Base-by-base conservation (phyloP, 2,329 filamentous ascomycete genomes). In the Cryphonectria naterciae region DNA sequence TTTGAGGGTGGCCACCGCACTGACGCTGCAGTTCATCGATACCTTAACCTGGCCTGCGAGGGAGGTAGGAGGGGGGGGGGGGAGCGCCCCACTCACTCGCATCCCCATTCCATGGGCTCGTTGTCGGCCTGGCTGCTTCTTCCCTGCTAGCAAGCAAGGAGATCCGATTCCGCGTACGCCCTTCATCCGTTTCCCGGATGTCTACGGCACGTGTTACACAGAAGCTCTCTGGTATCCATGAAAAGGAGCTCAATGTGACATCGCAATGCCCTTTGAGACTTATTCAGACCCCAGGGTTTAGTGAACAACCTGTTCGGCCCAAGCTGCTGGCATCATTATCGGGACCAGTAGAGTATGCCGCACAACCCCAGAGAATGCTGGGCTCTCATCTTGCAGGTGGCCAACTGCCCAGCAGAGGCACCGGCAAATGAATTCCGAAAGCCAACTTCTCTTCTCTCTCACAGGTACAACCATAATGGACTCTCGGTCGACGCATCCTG, bases 71-170 rank as follows among this genome's bases (percentile, higher is more conserved):
- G 10, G 10, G 37, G 2, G 10, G 37, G 37, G 2, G 10, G 11
- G 17, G 6, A 8, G 25, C 17, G 25, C 37, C 35, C n/a, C 61
- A n/a, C 35, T 19, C 35, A 43, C 62, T 56, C 25, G 54, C 56
- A 43, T 54, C 13, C 46, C 41, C 8, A 52, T 52, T 69, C 69
- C 67, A 67, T 49, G 56, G 46, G 25, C 43, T 22, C 19, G 56
- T 60, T 67, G 56, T 19, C 22, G 39, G 65, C 63, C n/a, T 68
- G 41, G 64, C 63, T 68, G 63, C 63, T 64, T 64, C 46, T 63
- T 56, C 70, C 68, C 63, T 43, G 58, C 64, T 67, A 41, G 52
- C 58, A 62, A 46, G 46, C 63, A 69, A 69, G 49, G 22, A 22
- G 58, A 10, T n/a, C 58, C 22, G 58, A 39, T n/a, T n/a, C 22